A percentile compares a stretch with the other conserved stretches of the same genome.
These are phyloP conservation scores for Torulaspora globosa DNA, from an alignment of 1,139 yeast genomes.

Conservation along the genomic window DNA sequence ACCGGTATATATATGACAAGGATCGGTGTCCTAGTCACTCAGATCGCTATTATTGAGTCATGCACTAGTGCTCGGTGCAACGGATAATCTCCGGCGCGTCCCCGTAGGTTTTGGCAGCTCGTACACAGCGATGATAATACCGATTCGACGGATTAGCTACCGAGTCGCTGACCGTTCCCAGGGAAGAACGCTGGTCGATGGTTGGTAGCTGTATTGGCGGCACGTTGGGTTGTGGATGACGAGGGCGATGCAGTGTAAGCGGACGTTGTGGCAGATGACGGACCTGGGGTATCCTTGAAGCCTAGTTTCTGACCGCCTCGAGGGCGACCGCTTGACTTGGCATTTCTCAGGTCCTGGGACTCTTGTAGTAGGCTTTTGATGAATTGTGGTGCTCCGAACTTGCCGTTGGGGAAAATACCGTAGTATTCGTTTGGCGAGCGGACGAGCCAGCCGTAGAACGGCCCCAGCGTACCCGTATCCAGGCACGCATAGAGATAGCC, in stretches of 20 bases:
- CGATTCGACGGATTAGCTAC: conserved; percentile 1
- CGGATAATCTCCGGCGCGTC: conserved; percentile 5
- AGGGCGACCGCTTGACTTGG: neutral
- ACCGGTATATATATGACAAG: neutral
- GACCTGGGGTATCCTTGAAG: neutral
- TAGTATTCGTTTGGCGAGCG: conserved; percentile 16
- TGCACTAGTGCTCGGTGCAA: conserved; percentile 4
- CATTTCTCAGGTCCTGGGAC: neutral
- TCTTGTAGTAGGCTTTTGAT: conserved; percentile 15
- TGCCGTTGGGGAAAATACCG: conserved; percentile 28
- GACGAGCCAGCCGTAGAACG: conserved; percentile 30
- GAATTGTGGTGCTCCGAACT: conserved; percentile 31
- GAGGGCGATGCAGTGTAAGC: neutral
- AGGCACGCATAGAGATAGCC: conserved; percentile 34
- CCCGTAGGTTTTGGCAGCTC: neutral
- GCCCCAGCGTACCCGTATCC: conserved; percentile 36
- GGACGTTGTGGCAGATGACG: neutral
- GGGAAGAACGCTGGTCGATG: conserved; percentile 4
- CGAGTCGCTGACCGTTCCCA: conserved; percentile 8
- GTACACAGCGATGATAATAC: conserved; percentile 2
- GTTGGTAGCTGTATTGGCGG: neutral
- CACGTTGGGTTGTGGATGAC: neutral
- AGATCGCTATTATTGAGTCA: conserved; percentile 1
- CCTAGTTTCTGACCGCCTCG: conserved; percentile 12
- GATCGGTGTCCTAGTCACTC: neutral